Evolutionary conservation across 345 rosid genomes (phyloP).

Genomic region (Ceriops tagal): DNA sequence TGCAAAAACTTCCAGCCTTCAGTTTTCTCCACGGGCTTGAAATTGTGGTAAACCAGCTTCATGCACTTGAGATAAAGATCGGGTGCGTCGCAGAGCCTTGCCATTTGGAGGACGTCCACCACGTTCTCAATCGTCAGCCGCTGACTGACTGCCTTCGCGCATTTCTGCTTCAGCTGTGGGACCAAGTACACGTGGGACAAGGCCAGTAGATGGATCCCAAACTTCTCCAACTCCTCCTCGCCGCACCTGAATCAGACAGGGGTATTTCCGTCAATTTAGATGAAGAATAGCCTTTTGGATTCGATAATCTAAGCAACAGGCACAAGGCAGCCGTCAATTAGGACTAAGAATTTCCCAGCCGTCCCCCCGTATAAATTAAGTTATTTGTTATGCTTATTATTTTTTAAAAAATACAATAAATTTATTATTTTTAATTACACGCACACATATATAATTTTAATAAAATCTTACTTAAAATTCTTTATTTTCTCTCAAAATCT

Average conservation of each 20-base stretch:
- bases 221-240: conserved; percentile 58
- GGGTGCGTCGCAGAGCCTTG: conserved; percentile 74
- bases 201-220: conserved; percentile 66
- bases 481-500: too few species aligned
- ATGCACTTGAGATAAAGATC: conserved; percentile 60
- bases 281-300: too few species aligned
- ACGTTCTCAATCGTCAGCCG: conserved; percentile 60
- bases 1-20: conserved; percentile 91
- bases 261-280: conserved; percentile 7
- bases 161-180: conserved; percentile 58
- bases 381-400: too few species aligned
- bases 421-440: too few species aligned
- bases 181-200: conserved; percentile 75
- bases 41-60: conserved; percentile 43
- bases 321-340: too few species aligned
- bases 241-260: conserved; percentile 36
- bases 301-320: too few species aligned
- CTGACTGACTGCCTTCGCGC: conserved; percentile 38
- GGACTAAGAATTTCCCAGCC: too few species aligned
- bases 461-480: too few species aligned
- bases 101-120: conserved; percentile 73
- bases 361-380: too few species aligned
- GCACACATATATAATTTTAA: too few species aligned
- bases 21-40: conserved; percentile 52
- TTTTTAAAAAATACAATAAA: too few species aligned